Conservation (phyloP, 495 filamentous ascomycete species). For the Amphirosellinia nigrospora region DNA sequence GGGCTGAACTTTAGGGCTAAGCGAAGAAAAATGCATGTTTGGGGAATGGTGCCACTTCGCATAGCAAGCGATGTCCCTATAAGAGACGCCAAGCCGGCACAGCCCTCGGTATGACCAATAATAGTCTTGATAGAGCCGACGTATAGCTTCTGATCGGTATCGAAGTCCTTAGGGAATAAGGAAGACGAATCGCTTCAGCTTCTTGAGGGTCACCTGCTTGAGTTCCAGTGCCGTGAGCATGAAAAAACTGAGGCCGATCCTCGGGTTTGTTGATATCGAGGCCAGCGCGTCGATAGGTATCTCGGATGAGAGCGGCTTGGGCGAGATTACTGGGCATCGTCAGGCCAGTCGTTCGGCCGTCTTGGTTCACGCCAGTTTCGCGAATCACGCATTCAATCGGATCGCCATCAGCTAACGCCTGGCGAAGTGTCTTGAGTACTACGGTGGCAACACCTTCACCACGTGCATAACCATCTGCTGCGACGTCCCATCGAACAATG, state of each 20-base stretch:
- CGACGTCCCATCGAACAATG: conserved; percentile 55
- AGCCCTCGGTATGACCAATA: conserved; percentile 61
- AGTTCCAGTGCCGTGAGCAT: conserved; percentile 35
- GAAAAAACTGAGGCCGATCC: conserved; percentile 19
- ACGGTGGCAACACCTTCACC: neutral
- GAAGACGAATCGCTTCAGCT: no score
- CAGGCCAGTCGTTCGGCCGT: no score
- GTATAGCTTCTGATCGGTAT: no score
- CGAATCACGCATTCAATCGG: no score
- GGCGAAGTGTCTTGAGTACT: conserved; percentile 54
- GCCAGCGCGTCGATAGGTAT: conserved; percentile 45
- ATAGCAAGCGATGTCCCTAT: conserved; percentile 51
- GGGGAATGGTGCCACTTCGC: neutral
- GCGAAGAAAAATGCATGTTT: neutral
- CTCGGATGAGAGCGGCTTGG: conserved; percentile 51
- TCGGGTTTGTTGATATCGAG: conserved; percentile 20
- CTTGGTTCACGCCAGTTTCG: no score
- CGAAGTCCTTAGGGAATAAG: no score
- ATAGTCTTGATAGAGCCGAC: conserved; percentile 60
- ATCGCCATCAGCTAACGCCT: conserved; percentile 46
- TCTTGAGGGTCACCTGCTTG: neutral
- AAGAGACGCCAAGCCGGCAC: conserved; percentile 63
- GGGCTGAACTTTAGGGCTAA: neutral
- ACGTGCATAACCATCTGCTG: conserved; percentile 67
- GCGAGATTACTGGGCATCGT: conserved; percentile 28